A percentile compares a stretch with the other conserved stretches of the same genome.
Conservation (phyloP, 176 grass and related monocot genomes). For the Ensete ventricosum region DNA sequence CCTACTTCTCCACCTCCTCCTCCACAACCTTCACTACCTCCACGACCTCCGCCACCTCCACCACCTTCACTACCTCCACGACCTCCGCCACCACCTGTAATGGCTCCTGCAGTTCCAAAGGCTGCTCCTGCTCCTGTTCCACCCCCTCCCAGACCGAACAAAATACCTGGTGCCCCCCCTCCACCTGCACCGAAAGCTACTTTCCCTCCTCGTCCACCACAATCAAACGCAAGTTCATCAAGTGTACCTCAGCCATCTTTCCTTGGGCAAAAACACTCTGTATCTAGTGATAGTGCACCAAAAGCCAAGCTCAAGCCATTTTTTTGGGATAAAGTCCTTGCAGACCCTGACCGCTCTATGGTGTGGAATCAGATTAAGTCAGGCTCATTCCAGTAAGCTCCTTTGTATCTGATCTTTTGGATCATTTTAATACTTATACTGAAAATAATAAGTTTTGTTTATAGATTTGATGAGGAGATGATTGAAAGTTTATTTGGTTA, state of each 20-base stretch:
- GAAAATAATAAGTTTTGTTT: constrained; percentile 8
- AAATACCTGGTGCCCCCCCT: background rate
- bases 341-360: constrained; percentile 53
- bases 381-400: constrained; percentile 91
- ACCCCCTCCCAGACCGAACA: background rate
- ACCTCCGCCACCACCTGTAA: constrained; percentile 7
- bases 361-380: constrained; percentile 68
- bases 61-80: background rate
- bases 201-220: constrained; percentile 1
- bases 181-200: constrained; percentile 2
- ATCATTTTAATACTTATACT: background rate
- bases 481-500: constrained; percentile 76
- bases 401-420: background rate
- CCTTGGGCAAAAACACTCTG: background rate
- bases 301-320: constrained; percentile 94
- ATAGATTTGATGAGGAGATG: constrained; percentile 69
- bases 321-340: constrained; percentile 93
- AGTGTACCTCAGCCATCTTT: constrained; percentile 30
- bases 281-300: constrained; percentile 25
- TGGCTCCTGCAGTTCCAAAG: background rate
- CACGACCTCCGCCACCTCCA: constrained; percentile 11
- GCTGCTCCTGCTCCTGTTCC: background rate
- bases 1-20: constrained; percentile 18
- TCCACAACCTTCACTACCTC: constrained; percentile 14
- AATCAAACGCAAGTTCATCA: constrained; percentile 10